phyloP scores from a whole-genome alignment of 495 filamentous ascomycete genomes.

The Penicillium arizonense region DNA sequence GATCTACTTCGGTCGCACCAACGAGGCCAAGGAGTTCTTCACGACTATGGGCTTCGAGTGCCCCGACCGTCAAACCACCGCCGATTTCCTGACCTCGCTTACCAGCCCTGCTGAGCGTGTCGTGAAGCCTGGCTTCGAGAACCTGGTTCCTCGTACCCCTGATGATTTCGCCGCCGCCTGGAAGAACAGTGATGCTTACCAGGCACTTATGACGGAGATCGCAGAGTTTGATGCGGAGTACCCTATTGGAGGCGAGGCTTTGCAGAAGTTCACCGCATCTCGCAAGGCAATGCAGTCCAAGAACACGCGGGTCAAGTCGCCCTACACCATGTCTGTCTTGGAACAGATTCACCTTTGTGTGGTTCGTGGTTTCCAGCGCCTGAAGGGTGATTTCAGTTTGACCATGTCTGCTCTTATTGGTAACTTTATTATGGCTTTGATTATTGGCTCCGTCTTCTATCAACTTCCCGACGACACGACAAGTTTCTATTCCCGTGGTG shows the following conservation, averaged over 20 bases:
- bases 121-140: constrained; percentile 63
- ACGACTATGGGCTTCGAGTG: constrained; percentile 60
- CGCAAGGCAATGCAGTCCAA: constrained; percentile 46
- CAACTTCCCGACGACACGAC: constrained; percentile 62
- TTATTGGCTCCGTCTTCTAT: constrained; percentile 88
- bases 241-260: constrained; percentile 39
- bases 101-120: constrained; percentile 66
- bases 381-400: constrained; percentile 74
- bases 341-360: constrained; percentile 53
- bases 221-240: constrained; percentile 48
- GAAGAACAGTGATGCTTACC: constrained; percentile 53
- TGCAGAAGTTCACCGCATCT: constrained; percentile 39
- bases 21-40: constrained; percentile 65
- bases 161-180: constrained; percentile 69
- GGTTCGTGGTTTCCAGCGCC: constrained; percentile 51
- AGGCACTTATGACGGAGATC: constrained; percentile 52
- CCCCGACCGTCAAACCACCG: constrained; percentile 63
- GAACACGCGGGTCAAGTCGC: constrained; percentile 38
- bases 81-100: constrained; percentile 77
- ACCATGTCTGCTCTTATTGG: constrained; percentile 73
- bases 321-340: constrained; percentile 45
- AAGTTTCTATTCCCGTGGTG: constrained; percentile 81
- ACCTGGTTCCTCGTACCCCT: constrained; percentile 64
- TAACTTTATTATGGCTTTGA: constrained; percentile 77
- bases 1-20: constrained; percentile 65